Evolutionary conservation across 2,329 filamentous ascomycete genomes (phyloP).

Genomic region (Fusarium sp.): DNA sequence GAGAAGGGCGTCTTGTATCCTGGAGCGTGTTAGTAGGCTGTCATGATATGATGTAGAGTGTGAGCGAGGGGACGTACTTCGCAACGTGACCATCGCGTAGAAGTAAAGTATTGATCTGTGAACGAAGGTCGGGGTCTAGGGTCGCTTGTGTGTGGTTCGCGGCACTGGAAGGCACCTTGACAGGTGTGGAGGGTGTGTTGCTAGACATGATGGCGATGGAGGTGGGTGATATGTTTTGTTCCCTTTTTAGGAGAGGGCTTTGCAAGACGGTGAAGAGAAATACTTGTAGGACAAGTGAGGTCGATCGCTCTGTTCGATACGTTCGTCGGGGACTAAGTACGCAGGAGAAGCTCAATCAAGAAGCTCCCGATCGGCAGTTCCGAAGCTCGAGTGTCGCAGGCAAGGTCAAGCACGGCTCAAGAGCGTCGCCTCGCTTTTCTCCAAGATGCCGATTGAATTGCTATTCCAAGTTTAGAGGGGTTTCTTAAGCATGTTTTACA

Average conservation of each 20-base stretch:
- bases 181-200: conserved; percentile 65
- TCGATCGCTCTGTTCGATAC: not conserved
- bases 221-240: conserved; percentile 4
- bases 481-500: not conserved
- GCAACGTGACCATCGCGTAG: conserved; percentile 70
- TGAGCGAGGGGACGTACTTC: conserved; percentile 59
- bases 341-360: not conserved
- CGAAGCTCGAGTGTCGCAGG: conserved; percentile 12
- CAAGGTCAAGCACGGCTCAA: not conserved
- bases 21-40: conserved; percentile 20
- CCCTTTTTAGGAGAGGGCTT: conserved; percentile 1
- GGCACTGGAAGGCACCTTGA: conserved; percentile 71
- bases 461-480: not conserved
- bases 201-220: conserved; percentile 56
- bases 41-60: conserved; percentile 10
- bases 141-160: conserved; percentile 71
- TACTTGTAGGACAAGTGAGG: not conserved
- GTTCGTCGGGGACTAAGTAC: not conserved
- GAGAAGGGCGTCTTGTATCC: conserved; percentile 74
- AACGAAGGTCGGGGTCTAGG: conserved; percentile 71
- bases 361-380: conserved; percentile 8
- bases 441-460: conserved; percentile 1
- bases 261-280: not conserved
- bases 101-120: conserved; percentile 71
- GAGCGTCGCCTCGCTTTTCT: conserved; percentile 1